Evolutionary conservation across 202 grass and related monocot species (phyloP), one percentile per base, ranked within the genome.

Genomic region (Eragrostis tef): DNA sequence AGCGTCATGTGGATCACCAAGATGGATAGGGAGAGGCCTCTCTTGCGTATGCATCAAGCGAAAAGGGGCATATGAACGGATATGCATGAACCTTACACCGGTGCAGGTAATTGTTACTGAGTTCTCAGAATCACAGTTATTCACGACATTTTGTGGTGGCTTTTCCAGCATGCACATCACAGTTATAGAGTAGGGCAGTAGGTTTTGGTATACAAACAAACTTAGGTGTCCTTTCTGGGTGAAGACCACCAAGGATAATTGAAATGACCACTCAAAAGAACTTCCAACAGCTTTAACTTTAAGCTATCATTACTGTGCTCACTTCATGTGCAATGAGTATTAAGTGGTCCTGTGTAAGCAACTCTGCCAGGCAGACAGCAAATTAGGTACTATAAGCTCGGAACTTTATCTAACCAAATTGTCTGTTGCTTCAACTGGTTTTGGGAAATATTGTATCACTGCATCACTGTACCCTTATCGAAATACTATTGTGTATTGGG

Each of bases 11-110:
- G 95, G 92, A 61, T 98, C 95, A 80, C 95, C 92, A 59, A 93
- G 85, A 94, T 98, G 95, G 95, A 98, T 98, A 80, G 95, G 90
- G 49, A 98, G 91, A 89, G 70, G 92, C 54, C 60, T 98, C 25
- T 94, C 92, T 64, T 98, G 95, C 77, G 92, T 98, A 52, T 98
- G 95, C 82, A 94, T 98, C 77, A 94, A 94, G 19, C 54, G 88
- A 57, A 98, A 90, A 89, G 95, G 92, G 45, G 66, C 82, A 20
- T 93, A 91, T 59, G 95, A 93, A 54, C 78, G 92, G 58, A 98
- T 98, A 74, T 98, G 92, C 84, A 66, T 98, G 63, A 98, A 92
- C 77, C 88, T 98, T 64, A 94, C 92, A 71, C 95, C 93, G 24
- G 77, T 79, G 43, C 93, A 97, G 88, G 93, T 89, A 82, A 64